Evolutionary conservation across 2,329 filamentous ascomycete species (phyloP), one percentile per base, ranked within the genome.

Genomic region (Clarireedia homoeocarpa): DNA sequence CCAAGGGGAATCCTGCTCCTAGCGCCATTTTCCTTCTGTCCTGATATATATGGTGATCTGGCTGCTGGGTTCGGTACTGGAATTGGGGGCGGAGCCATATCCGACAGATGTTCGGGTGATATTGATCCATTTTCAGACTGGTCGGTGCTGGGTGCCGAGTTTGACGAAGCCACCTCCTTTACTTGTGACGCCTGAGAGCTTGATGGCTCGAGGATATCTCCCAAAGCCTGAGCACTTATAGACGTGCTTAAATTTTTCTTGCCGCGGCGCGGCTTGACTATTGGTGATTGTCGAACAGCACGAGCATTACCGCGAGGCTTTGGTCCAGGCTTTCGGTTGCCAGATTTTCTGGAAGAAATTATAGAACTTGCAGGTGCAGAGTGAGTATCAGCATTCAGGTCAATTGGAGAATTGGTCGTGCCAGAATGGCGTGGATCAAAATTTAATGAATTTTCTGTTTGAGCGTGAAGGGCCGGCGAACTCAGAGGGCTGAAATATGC

Each of bases 401-500:
- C 66, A 50, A 62, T 66, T 53, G 69, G 66, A 36, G 67, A 69
- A 57, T 67, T 65, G 53, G 50, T 67, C 52, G 57, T 65, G 55
- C 71, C 71, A 9, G 70, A 72, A 62, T 70, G 65, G 20, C 70
- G 70, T 39, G 72, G 70, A 55, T 75, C 70, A 47, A 69, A 67
- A 14, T 61, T 57, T 9, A 70, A 69, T 36, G 66, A 64, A 26
- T 77, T 74, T 42, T 84, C 81, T 59, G 75, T 81, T 68, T 91
- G 86, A 1, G 88, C 86, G 69, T 88, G 85, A 17, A 94, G 75
- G 3, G 88, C 88, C 1, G 89, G 89, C 15, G 89, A 94, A 5
- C 87, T 91, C 49, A 94, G 76, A 9, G 89, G 89, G 67, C 88
- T 94, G 69, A 94, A 91, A 72, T 91, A 92, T 36, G 86, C 81